A percentile compares a stretch with the other conserved stretches of the same genome.
Evolutionary conservation across 371 early-diverging fungal species (phyloP).

Genomic region (Saksenaea oblongispora): DNA sequence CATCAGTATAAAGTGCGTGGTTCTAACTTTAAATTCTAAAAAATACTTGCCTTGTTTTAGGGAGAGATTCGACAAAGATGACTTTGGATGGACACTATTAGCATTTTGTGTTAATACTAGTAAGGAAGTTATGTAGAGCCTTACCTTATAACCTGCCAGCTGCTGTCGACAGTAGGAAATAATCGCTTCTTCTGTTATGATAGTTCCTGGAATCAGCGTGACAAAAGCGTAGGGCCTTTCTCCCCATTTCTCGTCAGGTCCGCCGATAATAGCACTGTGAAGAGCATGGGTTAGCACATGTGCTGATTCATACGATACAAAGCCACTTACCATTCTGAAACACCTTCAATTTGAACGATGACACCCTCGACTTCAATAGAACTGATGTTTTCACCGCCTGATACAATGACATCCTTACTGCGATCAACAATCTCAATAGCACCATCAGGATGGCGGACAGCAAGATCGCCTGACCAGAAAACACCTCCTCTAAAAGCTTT

Average conservation of each 20-base stretch:
- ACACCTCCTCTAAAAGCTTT: constrained; percentile 64
- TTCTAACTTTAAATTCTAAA: neutral
- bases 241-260: constrained; percentile 71
- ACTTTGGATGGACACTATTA: constrained; percentile 37
- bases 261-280: constrained; percentile 57
- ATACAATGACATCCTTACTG: constrained; percentile 71
- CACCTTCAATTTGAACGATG: constrained; percentile 54
- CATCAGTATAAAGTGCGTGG: neutral
- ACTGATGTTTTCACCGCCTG: constrained; percentile 77
- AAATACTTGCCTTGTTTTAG: constrained; percentile 35
- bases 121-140: neutral
- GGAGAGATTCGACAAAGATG: constrained; percentile 25
- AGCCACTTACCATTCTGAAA: constrained; percentile 55
- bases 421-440: constrained; percentile 68
- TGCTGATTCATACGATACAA: neutral
- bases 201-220: constrained; percentile 43
- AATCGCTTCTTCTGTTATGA: constrained; percentile 30
- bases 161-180: constrained; percentile 47
- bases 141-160: constrained; percentile 58
- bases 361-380: constrained; percentile 71
- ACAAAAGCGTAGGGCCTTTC: constrained; percentile 72
- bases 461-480: constrained; percentile 74
- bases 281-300: neutral
- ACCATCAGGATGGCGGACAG: constrained; percentile 67
- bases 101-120: neutral